These are phyloP conservation scores for Nigrospora sphaerica DNA, from an alignment of 2,329 filamentous ascomycete genomes.

Conservation along the genomic window DNA sequence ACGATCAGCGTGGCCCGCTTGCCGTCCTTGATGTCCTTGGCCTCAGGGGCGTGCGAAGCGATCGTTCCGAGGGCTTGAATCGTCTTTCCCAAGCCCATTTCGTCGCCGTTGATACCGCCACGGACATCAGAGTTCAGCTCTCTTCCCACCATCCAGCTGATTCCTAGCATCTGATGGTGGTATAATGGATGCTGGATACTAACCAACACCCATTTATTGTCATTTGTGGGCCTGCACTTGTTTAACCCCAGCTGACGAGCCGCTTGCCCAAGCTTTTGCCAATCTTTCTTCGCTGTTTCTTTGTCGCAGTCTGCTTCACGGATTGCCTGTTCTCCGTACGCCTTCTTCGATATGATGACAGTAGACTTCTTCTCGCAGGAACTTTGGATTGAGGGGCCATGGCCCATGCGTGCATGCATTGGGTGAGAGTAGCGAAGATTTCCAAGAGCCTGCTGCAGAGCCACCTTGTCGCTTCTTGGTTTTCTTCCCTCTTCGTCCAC, in stretches of 20 bases:
- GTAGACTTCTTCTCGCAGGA: no score
- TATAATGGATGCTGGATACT: neutral
- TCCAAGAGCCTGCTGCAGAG: no score
- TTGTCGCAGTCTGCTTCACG: neutral
- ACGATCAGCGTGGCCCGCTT: neutral
- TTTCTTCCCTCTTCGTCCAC: no score
- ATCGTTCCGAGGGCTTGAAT: neutral
- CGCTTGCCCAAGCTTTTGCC: neutral
- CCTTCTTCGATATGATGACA: no score
- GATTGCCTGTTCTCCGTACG: no score
- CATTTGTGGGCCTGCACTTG: neutral
- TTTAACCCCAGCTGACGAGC: neutral
- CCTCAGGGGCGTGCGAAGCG: neutral
- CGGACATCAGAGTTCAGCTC: neutral
- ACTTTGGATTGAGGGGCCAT: no score
- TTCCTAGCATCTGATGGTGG: neutral
- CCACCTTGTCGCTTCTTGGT: no score
- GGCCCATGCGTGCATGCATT: no score
- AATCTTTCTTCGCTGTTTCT: neutral
- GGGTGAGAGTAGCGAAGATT: no score
- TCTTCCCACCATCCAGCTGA: neutral
- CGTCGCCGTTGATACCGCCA: neutral
- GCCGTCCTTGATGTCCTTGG: neutral
- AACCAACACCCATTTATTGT: neutral
- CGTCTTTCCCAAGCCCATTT: slow-evolving; percentile 1